Percentiles rank a stretch among this genome's conserved stretches.
Evolutionary conservation across 106 monocot species (phyloP).

Genomic region (Posidonia australis): DNA sequence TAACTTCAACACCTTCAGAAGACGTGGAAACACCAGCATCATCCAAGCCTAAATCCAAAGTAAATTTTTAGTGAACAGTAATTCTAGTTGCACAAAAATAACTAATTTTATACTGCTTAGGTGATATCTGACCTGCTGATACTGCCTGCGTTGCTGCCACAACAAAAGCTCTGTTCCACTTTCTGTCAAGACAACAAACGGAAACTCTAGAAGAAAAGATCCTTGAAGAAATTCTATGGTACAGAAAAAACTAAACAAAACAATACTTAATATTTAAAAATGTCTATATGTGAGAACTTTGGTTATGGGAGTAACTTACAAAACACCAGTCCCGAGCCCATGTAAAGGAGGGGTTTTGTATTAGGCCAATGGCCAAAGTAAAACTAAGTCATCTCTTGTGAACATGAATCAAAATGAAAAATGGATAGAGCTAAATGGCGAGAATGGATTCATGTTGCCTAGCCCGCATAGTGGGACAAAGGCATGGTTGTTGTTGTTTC

Average conservation of each 20-base stretch:
- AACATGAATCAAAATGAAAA: too few species aligned
- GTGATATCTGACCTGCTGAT: background rate
- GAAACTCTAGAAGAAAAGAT: background rate
- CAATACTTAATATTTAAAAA: background rate
- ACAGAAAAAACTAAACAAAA: background rate
- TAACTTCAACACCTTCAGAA: background rate
- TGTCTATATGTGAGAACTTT: background rate
- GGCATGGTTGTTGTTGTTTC: too few species aligned
- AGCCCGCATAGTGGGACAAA: too few species aligned
- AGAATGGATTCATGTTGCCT: too few species aligned
- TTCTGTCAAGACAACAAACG: background rate
- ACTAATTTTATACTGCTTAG: background rate
- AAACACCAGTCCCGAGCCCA: too few species aligned
- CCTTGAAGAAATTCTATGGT: background rate
- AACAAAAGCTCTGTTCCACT: background rate
- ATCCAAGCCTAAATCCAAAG: background rate
- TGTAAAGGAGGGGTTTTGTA: too few species aligned
- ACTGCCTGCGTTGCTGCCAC: background rate
- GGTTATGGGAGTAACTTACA: too few species aligned
- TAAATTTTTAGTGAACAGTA: background rate
- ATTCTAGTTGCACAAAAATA: background rate
- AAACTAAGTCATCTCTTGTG: too few species aligned
- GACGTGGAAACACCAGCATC: background rate
- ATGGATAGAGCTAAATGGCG: too few species aligned
- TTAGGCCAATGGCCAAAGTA: too few species aligned